Base-by-base conservation (phyloP, 345 rosid species). In the Raphanus raphanistrum region DNA sequence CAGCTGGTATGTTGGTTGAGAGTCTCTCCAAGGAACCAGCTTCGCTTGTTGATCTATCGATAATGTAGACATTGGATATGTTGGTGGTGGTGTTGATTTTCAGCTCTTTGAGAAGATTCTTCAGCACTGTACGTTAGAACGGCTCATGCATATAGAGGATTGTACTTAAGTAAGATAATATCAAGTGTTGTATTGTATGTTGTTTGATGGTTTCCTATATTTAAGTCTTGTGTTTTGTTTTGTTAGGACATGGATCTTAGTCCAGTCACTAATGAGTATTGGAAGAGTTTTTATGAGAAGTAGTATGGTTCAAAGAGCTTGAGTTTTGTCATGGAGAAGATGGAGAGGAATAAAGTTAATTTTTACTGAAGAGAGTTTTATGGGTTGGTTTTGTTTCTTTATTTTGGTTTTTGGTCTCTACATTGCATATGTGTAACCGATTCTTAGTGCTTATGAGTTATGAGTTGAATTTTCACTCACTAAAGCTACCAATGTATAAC, bases 241-340 rank as follows among this genome's bases (percentile, higher is more conserved):
- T 21, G 45, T 6, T 67, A 94, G 98, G 97, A 80, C 72, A 83
- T 90, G 55, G 96, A 94, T 82, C 92, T 94, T 74, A 86, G 86
- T 85, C 87, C 95, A 1, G 80, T 95, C 33, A 95, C 98, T 8
- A 85, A 92, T 84, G 67, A 81, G 21, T 71, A 90, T 10, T 95
- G 97, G 99, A 88, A 83, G 86, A 79, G 82, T 52, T 90, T 90
- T 82, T 95, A 82, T 68, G 82, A 82, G 86, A 78, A 75, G 62
- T 73, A 86, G 33, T 92, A 82, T 68, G 96, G 97, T 75, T 66
- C 71, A 70, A 26, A 55, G 84, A 78, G 25, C 25, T 17, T 75
- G 29, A 72, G 80, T 63, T 17, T 72, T 50, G 91, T 83, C 27
- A 35, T 85, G 26, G 87, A 90, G 84, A 80, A 83, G 68, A 89